Conservation (phyloP, 192 early-diverging fungal genomes). For the Dispira simplex region DNA sequence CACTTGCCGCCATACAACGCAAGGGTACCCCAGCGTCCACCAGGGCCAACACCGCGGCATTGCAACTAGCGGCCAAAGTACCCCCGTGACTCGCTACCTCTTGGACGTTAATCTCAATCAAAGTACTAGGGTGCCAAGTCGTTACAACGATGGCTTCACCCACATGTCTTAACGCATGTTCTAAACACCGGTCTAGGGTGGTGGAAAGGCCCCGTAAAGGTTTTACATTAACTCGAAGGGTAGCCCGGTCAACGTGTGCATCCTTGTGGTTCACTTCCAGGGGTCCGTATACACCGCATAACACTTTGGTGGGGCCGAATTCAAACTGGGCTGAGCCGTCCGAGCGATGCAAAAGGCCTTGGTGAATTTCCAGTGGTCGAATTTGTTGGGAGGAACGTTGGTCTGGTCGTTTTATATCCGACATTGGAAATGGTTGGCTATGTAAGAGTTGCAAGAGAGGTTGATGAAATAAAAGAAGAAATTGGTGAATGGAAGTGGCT, state of each 20-base stretch:
- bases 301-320: constrained; percentile 55
- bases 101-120: constrained; percentile 77
- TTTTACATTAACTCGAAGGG: constrained; percentile 62
- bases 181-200: constrained; percentile 59
- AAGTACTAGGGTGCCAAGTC: constrained; percentile 74
- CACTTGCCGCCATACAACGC: constrained; percentile 44
- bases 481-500: too few relatives aligned
- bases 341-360: constrained; percentile 50
- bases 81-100: constrained; percentile 67
- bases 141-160: constrained; percentile 59
- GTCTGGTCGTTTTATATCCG: constrained; percentile 23
- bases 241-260: constrained; percentile 78
- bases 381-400: constrained; percentile 38
- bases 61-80: constrained; percentile 44
- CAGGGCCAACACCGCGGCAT: constrained; percentile 60
- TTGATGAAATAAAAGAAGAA: too few relatives aligned
- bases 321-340: constrained; percentile 82
- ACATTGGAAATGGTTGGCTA: too few relatives aligned
- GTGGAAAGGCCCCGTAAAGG: constrained; percentile 23
- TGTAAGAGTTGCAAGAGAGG: too few relatives aligned
- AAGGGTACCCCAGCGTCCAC: constrained; percentile 84
- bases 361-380: constrained; percentile 50
- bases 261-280: constrained; percentile 71
- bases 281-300: constrained; percentile 77
- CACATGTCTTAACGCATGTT: constrained; percentile 49